Evolutionary conservation across 2,329 filamentous ascomycete species (phyloP), one percentile per base, ranked within the genome.

Genomic region (Tricladium varicosporioides): DNA sequence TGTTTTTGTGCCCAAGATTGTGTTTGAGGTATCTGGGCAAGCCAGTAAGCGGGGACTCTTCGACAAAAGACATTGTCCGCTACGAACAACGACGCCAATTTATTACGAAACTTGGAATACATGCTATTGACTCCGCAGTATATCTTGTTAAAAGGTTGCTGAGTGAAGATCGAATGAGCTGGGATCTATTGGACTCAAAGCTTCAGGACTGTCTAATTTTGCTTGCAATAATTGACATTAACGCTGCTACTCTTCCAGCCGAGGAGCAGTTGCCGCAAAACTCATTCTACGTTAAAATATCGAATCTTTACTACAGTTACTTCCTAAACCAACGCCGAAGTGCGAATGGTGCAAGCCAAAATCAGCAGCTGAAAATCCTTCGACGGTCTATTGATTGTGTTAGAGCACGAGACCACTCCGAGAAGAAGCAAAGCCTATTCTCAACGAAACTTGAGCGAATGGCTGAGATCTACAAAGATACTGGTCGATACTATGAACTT

Each of bases 271-370:
- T 72, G 22, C 63, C 71, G 7, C 61, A 71, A 16, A 64, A 68
- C n/a, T 75, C 74, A 1, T 83, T 85, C 62, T 76, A 82, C 56
- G 79, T 87, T 60, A 89, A 86, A 64, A 81, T 91, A 22, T 91
- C 88, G 0, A 86, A 88, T 63, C 77, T 89, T 2, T 90, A 90
- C 68, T 91, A 86, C 68, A 76, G 83, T n/a, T 77, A 82, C 48
- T 84, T 84, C 65, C 72, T 81, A 15, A 75, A 78, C 46, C 68
- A 83, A 58, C 73, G 77, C 13, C 81, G 80, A 50, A 71, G 74
- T 19, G 63, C 72, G 0, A 72, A 73, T 3, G 75, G 75, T 31
- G 61, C 70, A 1, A 73, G 75, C n/a, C 75, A 78, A 48, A 62
- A 67, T 5, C 70, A 74, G 15, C 75, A 80, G 1, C 70, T 88